Evolutionary conservation across 1,284 basidiomycete genomes (phyloP).

Genomic region (Pseudozyma hubeiensis): DNA sequence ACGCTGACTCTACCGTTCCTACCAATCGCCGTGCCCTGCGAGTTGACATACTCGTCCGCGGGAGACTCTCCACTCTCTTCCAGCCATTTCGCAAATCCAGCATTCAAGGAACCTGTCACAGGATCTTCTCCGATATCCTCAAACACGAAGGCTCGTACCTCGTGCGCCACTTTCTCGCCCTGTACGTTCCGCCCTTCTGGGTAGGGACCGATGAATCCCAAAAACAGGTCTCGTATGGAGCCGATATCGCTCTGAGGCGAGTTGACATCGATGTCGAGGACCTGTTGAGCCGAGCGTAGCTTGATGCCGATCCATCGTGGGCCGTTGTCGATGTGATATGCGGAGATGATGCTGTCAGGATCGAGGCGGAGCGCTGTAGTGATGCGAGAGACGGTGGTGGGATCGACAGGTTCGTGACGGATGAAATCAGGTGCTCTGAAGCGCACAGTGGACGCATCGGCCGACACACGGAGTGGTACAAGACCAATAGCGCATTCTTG

Average conservation of each 20-base stretch:
- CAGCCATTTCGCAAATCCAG: conserved; percentile 56
- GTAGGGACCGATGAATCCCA: conserved; percentile 57
- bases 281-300: conserved; percentile 35
- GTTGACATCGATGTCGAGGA: conserved; percentile 44
- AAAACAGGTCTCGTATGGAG: conserved; percentile 23
- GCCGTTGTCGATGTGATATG: conserved; percentile 59
- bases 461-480: conserved; percentile 27
- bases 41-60: conserved; percentile 31
- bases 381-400: conserved; percentile 19
- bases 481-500: conserved; percentile 60
- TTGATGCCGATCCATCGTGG: conserved; percentile 57
- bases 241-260: conserved; percentile 13
- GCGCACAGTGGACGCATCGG: conserved; percentile 18
- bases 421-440: conserved; percentile 51
- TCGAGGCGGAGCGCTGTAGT: conserved; percentile 31
- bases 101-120: conserved; percentile 62
- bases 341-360: conserved; percentile 25
- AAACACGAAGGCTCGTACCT: conserved; percentile 51
- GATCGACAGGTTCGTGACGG: conserved; percentile 38
- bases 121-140: conserved; percentile 55
- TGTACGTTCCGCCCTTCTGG: conserved; percentile 21
- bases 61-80: conserved; percentile 33
- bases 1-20: conserved; percentile 49
- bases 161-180: conserved; percentile 28
- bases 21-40: conserved; percentile 49